A percentile compares a stretch with the other conserved stretches of the same genome.
These are phyloP conservation scores for Inonotus obliquus DNA, from an alignment of 1,284 basidiomycete genomes.

Conservation along the genomic window DNA sequence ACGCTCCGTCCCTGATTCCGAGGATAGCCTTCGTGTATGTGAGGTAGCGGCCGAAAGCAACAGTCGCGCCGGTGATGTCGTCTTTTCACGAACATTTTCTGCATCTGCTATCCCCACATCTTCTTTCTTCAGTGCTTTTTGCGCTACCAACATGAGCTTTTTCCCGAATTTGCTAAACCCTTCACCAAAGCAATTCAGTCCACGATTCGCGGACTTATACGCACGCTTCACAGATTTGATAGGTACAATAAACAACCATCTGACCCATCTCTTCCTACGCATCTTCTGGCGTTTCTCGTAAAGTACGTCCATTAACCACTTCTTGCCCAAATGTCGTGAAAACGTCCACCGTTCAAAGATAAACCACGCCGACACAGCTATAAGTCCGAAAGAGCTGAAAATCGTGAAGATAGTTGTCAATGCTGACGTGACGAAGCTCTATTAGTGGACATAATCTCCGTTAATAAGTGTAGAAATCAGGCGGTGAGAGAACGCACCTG, in stretches of 20 bases:
- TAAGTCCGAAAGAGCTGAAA: constrained; percentile 69
- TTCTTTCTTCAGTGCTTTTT: neutral
- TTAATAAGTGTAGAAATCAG: neutral
- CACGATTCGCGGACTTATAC: neutral
- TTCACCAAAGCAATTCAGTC: neutral
- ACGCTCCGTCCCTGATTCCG: constrained; percentile 9
- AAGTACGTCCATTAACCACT: constrained; percentile 71
- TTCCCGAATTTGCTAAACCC: constrained; percentile 1
- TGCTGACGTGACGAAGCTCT: constrained; percentile 58
- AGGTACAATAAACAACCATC: constrained; percentile 14
- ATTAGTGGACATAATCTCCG: neutral
- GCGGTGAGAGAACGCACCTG: constrained; percentile 39
- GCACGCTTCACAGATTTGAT: constrained; percentile 9
- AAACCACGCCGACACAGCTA: constrained; percentile 75
- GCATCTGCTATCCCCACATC: neutral
- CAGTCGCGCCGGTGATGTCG: neutral
- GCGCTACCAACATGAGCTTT: neutral
- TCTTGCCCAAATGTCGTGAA: constrained; percentile 60
- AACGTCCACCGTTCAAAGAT: constrained; percentile 71
- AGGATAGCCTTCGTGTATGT: constrained; percentile 9
- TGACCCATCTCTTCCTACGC: constrained; percentile 13
- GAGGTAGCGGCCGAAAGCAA: constrained; percentile 23
- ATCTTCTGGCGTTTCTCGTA: constrained; percentile 38
- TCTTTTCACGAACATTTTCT: neutral
- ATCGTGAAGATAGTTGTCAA: constrained; percentile 70